Conservation (phyloP, 306 rosid genomes). For the Glycine soja region DNA sequence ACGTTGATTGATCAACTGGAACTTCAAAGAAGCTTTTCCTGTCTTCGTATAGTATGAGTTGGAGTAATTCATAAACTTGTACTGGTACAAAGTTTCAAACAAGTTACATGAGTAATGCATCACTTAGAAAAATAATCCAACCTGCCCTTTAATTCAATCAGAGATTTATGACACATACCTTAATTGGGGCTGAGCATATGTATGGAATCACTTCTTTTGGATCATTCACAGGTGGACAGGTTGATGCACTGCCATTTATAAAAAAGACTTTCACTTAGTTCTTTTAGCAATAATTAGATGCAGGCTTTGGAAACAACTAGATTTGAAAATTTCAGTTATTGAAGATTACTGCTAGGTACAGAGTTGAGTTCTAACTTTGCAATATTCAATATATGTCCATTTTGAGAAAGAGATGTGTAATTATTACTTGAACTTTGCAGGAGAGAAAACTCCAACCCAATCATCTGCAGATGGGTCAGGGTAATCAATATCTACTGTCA, state of each 20-base stretch:
- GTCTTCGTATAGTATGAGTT: constrained; percentile 56
- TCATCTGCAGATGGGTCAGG: constrained; percentile 61
- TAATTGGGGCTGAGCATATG: constrained; percentile 82
- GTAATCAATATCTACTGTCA: constrained; percentile 56
- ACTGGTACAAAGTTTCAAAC: constrained; percentile 62
- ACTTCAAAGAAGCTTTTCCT: constrained; percentile 67
- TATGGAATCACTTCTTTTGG: constrained; percentile 61
- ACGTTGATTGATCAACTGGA: constrained; percentile 84
- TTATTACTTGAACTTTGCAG: constrained; percentile 73
- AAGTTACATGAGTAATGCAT: constrained; percentile 39
- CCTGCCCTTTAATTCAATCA: constrained; percentile 1
- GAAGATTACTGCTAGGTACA: no score
- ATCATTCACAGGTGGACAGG: constrained; percentile 61
- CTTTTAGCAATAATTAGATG: background rate
- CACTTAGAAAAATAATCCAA: constrained; percentile 17
- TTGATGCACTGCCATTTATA: constrained; percentile 63
- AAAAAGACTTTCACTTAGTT: constrained; percentile 22
- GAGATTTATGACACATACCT: constrained; percentile 50
- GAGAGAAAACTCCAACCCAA: constrained; percentile 86
- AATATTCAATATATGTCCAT: background rate
- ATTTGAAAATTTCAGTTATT: no score
- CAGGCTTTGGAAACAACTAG: background rate
- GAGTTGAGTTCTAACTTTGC: background rate
- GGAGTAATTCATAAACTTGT: constrained; percentile 62
- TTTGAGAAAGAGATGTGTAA: constrained; percentile 27